Conservation (phyloP, 495 filamentous ascomycete species). For the Trichoderma reesei region DNA sequence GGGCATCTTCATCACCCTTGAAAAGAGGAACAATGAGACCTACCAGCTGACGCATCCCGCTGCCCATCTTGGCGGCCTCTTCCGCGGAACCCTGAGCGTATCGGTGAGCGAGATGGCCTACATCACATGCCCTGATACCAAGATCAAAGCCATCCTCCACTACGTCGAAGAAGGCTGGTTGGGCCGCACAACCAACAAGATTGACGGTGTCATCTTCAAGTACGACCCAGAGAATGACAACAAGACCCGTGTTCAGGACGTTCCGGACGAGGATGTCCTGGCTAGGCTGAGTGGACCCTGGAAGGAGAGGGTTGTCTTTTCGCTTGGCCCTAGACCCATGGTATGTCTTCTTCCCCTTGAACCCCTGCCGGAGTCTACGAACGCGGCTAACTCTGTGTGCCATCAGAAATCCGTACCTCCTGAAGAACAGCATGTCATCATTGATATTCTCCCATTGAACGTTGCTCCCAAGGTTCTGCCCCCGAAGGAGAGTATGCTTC, state of each 20-base stretch:
- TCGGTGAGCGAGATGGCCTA: constrained; percentile 83
- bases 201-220: constrained; percentile 83
- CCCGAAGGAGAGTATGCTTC: constrained; percentile 62
- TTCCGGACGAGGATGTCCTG: constrained; percentile 71
- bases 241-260: constrained; percentile 68
- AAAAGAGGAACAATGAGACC: constrained; percentile 70
- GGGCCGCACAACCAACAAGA: constrained; percentile 77
- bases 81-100: constrained; percentile 73
- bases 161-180: constrained; percentile 95
- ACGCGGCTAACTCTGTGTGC: background rate
- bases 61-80: constrained; percentile 81
- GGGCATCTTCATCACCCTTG: constrained; percentile 86
- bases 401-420: constrained; percentile 30
- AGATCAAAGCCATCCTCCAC: constrained; percentile 79
- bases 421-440: constrained; percentile 60
- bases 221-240: constrained; percentile 77
- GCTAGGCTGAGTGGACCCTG: constrained; percentile 78
- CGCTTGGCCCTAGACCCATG: constrained; percentile 40
- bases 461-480: constrained; percentile 71
- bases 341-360: constrained; percentile 25
- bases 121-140: constrained; percentile 76
- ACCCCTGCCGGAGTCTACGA: background rate
- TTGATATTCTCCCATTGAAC: constrained; percentile 73
- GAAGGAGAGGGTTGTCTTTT: constrained; percentile 50
- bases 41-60: constrained; percentile 92